Conservation (phyloP, 2,329 filamentous ascomycete species). For the Metarhizium robertsii region DNA sequence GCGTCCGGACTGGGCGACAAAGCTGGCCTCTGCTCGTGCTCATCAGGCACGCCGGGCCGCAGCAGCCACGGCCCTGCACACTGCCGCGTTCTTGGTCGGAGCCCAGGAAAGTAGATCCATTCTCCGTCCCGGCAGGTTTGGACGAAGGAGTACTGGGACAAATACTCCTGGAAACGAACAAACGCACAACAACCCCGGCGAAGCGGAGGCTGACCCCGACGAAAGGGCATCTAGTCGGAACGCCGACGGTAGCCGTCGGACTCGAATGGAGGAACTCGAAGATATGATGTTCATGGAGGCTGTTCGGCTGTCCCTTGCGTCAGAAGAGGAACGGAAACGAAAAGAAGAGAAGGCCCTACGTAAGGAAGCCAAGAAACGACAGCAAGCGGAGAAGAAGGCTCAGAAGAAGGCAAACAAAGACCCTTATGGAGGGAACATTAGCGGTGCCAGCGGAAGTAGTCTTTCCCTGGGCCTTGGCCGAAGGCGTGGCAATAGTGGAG, state of each 20-base stretch:
- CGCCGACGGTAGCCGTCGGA: conserved; percentile 23
- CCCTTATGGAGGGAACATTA: conserved; percentile 25
- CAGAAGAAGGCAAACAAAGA: conserved; percentile 49
- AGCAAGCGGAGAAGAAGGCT: conserved; percentile 75
- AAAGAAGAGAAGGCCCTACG: conserved; percentile 48
- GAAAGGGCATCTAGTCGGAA: conserved; percentile 11
- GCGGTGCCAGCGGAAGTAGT: conserved; percentile 51
- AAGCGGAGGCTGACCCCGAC: conserved; percentile 14
- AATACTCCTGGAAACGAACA: conserved; percentile 17
- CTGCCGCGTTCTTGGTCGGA: conserved; percentile 84
- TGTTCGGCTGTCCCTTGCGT: conserved; percentile 79
- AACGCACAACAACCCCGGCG: conserved; percentile 5
- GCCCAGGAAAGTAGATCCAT: conserved; percentile 44
- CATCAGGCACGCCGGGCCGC: conserved; percentile 81
- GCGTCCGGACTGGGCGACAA: conserved; percentile 88
- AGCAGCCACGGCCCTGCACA: conserved; percentile 87
- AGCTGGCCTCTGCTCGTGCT: conserved; percentile 73
- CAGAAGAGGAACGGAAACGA: conserved; percentile 84
- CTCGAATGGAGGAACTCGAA: conserved; percentile 77
- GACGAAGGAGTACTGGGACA: conserved; percentile 39
- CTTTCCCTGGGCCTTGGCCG: conserved; percentile 52
- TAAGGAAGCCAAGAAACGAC: conserved; percentile 77
- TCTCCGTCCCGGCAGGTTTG: conserved; percentile 40
- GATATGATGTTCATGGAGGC: conserved; percentile 99
- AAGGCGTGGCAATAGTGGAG: conserved; percentile 48